Base-by-base conservation (phyloP, 2,329 filamentous ascomycete genomes). In the Massarina eburnea region DNA sequence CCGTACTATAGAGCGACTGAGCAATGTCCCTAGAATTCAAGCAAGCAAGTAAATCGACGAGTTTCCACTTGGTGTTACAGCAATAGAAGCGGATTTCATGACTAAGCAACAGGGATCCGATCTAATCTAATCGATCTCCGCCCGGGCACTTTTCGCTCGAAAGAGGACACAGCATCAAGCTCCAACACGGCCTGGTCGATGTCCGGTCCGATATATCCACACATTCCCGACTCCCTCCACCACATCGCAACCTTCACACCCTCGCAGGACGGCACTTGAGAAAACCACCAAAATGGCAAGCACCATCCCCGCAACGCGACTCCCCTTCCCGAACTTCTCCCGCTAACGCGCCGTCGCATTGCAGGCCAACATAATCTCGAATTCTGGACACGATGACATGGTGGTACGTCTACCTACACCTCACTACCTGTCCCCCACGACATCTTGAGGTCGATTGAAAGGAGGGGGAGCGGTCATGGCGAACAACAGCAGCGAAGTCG, bases 321-420 rank as follows among this genome's bases (percentile, higher is more conserved):
- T n/a, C n/a, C n/a, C 42, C 51, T 57, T 56, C 58, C 58, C 52
- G 49, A 59, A 48, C 47, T 61, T 57, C 36, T 41, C 48, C 59
- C 56, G 57, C 64, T 68, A 61, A 68, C 54, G 54, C 51, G 52
- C 55, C 51, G 36, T 58, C 53, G 26, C 52, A 52, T 56, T 57
- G 41, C 51, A 86, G 84, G 81, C 86, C 77, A 88, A 91, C 77
- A 84, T 89, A 64, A 91, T 91, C 73, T 82, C 86, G 56, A 91
- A 89, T 73, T 88, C 86, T 52, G 87, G 88, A 68, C 94, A 99
- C 78, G 92, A 97, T 86, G 92, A 96, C 72, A 97, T 97, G 92
- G 96, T 99, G 82, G 92, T 97, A 91, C 67, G 89, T 83, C 59
- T 26, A 41, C 45, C 26, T 45, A 18, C 43, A 38, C 27, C 35